Conservation (phyloP, 1,284 basidiomycete genomes). For the Puccinia horiana region DNA sequence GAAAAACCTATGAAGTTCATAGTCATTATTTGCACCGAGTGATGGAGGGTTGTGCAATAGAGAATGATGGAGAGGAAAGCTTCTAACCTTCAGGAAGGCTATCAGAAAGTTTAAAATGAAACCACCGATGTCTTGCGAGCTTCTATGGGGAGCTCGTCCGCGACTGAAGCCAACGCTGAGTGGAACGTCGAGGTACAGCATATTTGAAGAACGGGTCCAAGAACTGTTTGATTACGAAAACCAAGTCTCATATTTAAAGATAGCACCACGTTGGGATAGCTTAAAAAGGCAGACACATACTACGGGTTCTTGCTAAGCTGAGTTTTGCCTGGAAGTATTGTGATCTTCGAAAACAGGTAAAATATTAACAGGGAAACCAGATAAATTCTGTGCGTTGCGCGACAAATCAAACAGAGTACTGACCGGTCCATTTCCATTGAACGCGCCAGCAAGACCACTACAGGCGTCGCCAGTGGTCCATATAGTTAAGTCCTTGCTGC, state of each 20-base stretch:
- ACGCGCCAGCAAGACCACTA: conserved; percentile 72
- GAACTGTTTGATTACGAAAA: background rate
- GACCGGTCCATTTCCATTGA: conserved; percentile 76
- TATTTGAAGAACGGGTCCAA: conserved; percentile 26
- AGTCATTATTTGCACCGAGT: background rate
- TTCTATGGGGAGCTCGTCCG: conserved; percentile 67
- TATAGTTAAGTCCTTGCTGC: conserved; percentile 67
- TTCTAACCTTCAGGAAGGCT: conserved; percentile 18
- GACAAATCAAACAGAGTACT: background rate
- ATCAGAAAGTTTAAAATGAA: conserved; percentile 58
- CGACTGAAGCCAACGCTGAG: conserved; percentile 78
- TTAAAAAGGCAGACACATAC: conserved; percentile 73
- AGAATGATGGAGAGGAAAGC: background rate
- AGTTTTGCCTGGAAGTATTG: conserved; percentile 69
- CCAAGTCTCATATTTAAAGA: background rate
- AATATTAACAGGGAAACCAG: background rate
- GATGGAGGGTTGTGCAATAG: background rate
- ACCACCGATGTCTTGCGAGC: conserved; percentile 57
- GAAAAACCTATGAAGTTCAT: conserved; percentile 16
- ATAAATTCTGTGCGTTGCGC: background rate
- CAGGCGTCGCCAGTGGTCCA: conserved; percentile 64
- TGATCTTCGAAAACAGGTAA: conserved; percentile 16
- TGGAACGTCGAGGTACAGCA: conserved; percentile 78
- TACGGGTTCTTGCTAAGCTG: conserved; percentile 69
- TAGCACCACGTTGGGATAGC: background rate